Percentiles rank a stretch among this genome's conserved stretches.
These are phyloP conservation scores for Gomphus sp. DNA, from an alignment of 1,284 basidiomycete species.

Conservation along the genomic window DNA sequence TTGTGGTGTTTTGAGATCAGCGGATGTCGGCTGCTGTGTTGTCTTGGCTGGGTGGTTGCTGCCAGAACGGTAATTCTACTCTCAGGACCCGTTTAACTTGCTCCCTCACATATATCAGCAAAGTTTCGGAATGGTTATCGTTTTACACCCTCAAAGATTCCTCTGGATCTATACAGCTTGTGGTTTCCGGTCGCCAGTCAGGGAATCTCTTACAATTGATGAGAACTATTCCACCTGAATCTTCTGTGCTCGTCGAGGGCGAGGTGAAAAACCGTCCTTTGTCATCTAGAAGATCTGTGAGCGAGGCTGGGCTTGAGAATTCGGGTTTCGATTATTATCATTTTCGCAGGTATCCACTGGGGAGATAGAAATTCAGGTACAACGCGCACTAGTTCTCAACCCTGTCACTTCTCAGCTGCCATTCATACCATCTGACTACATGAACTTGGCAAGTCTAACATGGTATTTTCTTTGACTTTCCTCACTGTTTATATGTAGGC, in stretches of 20 bases:
- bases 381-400: constrained; percentile 68
- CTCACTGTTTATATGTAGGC: constrained; percentile 35
- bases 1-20: constrained; percentile 50
- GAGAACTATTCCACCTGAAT: constrained; percentile 62
- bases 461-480: neutral
- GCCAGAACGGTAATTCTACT: constrained; percentile 53
- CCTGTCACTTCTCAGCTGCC: constrained; percentile 62
- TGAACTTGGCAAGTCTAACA: constrained; percentile 53
- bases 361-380: constrained; percentile 74
- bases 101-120: constrained; percentile 39
- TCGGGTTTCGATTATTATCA: constrained; percentile 5
- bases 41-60: constrained; percentile 74
- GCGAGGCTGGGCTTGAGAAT: constrained; percentile 7
- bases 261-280: constrained; percentile 54
- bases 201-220: constrained; percentile 34
- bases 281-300: constrained; percentile 41
- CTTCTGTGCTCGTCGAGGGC: constrained; percentile 67
- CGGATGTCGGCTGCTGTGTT: constrained; percentile 49
- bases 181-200: constrained; percentile 38
- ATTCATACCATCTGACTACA: constrained; percentile 71
- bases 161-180: constrained; percentile 69
- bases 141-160: constrained; percentile 79
- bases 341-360: constrained; percentile 48
- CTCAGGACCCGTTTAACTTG: constrained; percentile 13
- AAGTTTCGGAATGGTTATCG: constrained; percentile 56